Percentiles rank a stretch among this genome's conserved stretches.
phyloP scores from a whole-genome alignment of 2,329 filamentous ascomycete species.

The Xylariaceae sp. region DNA sequence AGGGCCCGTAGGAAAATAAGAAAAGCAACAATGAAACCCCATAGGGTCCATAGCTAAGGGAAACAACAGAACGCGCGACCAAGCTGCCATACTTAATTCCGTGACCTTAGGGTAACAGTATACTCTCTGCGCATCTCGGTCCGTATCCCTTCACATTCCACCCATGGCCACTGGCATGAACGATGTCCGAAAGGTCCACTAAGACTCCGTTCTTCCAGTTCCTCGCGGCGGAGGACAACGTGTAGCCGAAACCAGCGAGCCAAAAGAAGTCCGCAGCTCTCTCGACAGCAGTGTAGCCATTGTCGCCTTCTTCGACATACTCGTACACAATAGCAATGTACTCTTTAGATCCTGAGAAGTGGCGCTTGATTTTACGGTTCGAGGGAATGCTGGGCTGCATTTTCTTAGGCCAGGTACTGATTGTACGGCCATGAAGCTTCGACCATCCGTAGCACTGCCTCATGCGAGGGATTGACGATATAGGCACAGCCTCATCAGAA shows the following conservation, averaged over 20 bases:
- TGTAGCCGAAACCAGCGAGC: neutral
- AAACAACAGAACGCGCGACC: no score
- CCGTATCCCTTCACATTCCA: neutral
- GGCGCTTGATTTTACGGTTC: neutral
- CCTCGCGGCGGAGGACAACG: neutral
- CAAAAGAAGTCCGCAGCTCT: neutral
- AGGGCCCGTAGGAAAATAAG: no score
- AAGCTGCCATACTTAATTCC: no score
- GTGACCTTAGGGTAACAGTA: neutral
- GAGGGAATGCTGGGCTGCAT: neutral
- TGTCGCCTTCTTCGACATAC: neutral
- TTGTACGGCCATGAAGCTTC: neutral
- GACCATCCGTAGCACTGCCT: neutral
- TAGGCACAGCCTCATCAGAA: neutral
- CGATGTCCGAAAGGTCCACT: neutral
- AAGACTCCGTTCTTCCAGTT: neutral
- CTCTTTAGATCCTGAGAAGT: neutral
- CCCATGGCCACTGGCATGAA: neutral
- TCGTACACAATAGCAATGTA: neutral
- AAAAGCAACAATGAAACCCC: no score
- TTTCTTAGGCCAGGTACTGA: neutral
- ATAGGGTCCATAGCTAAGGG: no score
- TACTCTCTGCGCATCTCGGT: neutral
- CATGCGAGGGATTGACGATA: neutral
- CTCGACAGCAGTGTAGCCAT: neutral